These are phyloP conservation scores for Polytrichum formosum DNA, from an alignment of 225 moss, liverwort and hornwort species.

Conservation along the genomic window DNA sequence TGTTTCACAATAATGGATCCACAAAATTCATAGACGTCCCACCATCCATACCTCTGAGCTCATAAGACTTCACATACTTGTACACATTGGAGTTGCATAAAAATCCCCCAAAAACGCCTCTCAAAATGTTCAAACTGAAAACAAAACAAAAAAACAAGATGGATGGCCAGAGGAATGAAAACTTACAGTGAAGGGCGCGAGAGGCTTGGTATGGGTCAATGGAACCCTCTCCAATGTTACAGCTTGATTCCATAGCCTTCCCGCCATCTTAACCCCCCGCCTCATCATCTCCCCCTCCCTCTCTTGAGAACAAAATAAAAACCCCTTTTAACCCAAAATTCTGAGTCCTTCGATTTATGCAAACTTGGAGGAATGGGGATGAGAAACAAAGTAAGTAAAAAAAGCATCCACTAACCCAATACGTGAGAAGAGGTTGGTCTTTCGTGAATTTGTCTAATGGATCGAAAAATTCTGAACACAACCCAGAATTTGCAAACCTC, in stretches of 20 bases:
- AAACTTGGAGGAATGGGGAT: too few species aligned
- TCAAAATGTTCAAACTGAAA: not conserved
- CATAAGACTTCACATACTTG: not conserved
- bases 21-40: not conserved
- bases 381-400: too few species aligned
- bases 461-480: too few species aligned
- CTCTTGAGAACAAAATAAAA: not conserved
- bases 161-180: not conserved
- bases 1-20: too few species aligned
- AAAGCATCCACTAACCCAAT: too few species aligned
- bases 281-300: conserved; percentile 31
- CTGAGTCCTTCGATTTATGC: not conserved
- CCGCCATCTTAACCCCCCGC: conserved; percentile 21
- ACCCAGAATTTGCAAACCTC: too few species aligned
- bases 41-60: not conserved
- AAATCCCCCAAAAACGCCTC: not conserved
- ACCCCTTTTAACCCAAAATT: not conserved
- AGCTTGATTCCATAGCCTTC: conserved; percentile 39
- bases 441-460: too few species aligned
- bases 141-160: not conserved
- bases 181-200: conserved; percentile 26
- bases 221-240: conserved; percentile 22
- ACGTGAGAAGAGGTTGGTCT: too few species aligned
- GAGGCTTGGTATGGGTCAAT: conserved; percentile 12
- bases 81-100: not conserved